Conservation (phyloP, 2,329 filamentous ascomycete species). For the Alternaria atra region DNA sequence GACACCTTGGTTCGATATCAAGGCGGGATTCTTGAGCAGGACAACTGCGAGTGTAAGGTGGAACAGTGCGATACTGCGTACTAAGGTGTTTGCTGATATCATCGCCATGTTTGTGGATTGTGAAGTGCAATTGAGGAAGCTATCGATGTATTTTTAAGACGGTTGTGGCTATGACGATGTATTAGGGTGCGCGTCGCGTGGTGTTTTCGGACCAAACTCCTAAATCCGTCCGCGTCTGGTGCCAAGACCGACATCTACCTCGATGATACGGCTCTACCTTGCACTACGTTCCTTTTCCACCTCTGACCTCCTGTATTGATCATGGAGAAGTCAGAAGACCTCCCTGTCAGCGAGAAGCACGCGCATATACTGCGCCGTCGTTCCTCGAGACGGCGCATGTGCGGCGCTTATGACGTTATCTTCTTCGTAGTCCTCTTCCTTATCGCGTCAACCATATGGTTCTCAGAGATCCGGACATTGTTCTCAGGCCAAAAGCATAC, state of each 20-base stretch:
- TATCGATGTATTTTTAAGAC: background rate
- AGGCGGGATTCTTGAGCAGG: conserved; percentile 76
- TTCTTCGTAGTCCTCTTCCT: conserved; percentile 12
- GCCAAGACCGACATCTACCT: conserved; percentile 12
- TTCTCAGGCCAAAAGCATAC: conserved; percentile 5
- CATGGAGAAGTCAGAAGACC: conserved; percentile 21
- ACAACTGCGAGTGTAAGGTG: conserved; percentile 85
- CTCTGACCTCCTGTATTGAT: background rate
- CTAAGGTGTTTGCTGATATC: conserved; percentile 80
- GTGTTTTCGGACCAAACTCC: conserved; percentile 16
- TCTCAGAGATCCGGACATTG: conserved; percentile 2
- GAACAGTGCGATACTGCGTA: conserved; percentile 83
- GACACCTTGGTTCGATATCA: conserved; percentile 79
- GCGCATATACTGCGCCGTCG: background rate
- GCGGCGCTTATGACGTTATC: background rate
- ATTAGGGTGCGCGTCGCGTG: conserved; percentile 11
- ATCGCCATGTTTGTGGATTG: conserved; percentile 71
- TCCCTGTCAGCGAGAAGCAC: conserved; percentile 1
- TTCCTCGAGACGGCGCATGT: conserved; percentile 2
- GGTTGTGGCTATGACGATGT: background rate
- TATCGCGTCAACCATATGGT: conserved; percentile 16
- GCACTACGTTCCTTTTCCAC: background rate
- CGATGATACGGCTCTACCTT: background rate
- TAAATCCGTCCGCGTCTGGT: conserved; percentile 25
- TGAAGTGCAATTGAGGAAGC: background rate